Evolutionary conservation across 306 rosid species (phyloP).

Genomic region (Fragaria nilgerrensis): DNA sequence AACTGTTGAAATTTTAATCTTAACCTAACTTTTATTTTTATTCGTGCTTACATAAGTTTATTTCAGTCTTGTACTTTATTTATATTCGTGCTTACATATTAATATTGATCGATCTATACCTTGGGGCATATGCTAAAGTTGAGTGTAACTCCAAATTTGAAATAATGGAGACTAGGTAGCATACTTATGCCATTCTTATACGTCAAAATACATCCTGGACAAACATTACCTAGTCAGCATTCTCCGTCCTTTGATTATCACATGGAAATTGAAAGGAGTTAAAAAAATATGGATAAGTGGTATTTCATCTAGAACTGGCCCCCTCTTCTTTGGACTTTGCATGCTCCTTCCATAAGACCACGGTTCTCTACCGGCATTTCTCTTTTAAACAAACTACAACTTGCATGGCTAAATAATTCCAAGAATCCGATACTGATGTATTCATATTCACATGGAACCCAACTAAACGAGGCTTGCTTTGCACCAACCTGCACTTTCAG

Average conservation of each 20-base stretch:
- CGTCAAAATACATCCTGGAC: neutral
- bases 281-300: neutral
- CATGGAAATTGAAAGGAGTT: conserved; percentile 7
- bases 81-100: no score
- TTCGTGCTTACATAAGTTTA: no score
- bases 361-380: neutral
- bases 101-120: no score
- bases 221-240: neutral
- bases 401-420: neutral
- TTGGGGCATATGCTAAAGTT: no score
- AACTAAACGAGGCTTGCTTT: neutral
- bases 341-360: conserved; percentile 1
- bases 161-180: no score
- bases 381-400: neutral
- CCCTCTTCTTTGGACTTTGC: conserved; percentile 10
- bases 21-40: no score
- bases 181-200: neutral
- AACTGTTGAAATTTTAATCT: no score
- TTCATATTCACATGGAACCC: conserved; percentile 1
- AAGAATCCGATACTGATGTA: conserved; percentile 4
- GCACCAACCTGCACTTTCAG: neutral
- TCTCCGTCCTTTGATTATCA: conserved; percentile 4
- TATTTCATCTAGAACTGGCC: conserved; percentile 15
- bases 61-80: no score
- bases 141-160: no score